Evolutionary conservation across 495 filamentous ascomycete species (phyloP), one percentile per base, ranked within the genome.

Genomic region (Ascodesmis nigricans): DNA sequence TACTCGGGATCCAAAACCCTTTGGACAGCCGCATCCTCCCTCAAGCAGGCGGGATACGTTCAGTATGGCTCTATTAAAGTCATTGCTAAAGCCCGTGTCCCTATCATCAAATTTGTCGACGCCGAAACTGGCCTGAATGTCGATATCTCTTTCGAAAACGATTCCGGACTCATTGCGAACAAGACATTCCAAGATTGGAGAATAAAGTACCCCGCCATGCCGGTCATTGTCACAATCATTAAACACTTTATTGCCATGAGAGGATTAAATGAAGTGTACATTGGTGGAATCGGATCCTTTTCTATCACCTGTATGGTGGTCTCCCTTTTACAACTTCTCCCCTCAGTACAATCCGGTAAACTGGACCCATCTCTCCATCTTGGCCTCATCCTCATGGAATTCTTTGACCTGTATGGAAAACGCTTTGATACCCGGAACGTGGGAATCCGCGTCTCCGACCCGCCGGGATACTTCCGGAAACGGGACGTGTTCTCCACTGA

Each of bases 101-200:
- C 87, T 0, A 68, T 97, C n/a, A 59, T 93, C 50, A 97, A 97
- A 47, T 95, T 73, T 43, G 56, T 77, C 21, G 83, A 95, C 39
- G 57, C 52, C 28, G 33, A 59, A 29, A 91, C 82, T 2, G 65
- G 66, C 5, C 58, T 97, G 27, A 72, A 69, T 25, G 70, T 95
- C 14, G 87, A 97, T 49, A 56, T 95, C 25, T 93, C 84, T 0
- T 92, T 97, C 49, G 90, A 97, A 55, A 95, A 93, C 46, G 53
- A 69, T 17, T 75, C 71, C 24, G 87, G 87, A 3, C 39, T 91
- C 16, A 53, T 64, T 2, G 82, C 83, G 14, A 77, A 82, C 43
- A 47, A 66, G 10, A 91, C 78, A 0, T 91, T 91, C 49, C 55
- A 66, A 29, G 48, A 54, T 0, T 97, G 87, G 87, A 80, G 75